A percentile compares a stretch with the other conserved stretches of the same genome.
Conservation (phyloP, 75 land plant genomes). For the Cryptomeria japonica region DNA sequence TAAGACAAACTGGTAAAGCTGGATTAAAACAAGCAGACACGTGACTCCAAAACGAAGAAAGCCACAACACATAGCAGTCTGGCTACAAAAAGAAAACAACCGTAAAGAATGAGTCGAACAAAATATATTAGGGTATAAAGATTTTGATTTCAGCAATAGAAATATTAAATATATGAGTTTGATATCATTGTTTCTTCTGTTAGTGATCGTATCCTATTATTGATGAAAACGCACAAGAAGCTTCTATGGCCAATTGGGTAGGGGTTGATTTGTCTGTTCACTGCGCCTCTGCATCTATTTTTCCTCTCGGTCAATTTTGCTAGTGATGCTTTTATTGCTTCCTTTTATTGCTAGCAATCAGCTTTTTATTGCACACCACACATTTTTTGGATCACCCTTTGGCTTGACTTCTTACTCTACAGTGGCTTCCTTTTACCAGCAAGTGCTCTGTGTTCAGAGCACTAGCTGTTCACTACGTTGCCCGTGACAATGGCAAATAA, state of each 20-base stretch:
- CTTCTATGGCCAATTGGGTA: not conserved
- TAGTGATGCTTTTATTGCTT: conserved; percentile 10
- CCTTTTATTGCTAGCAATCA: not conserved
- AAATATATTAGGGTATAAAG: not conserved
- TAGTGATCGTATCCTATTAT: not conserved
- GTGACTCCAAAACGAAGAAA: no score
- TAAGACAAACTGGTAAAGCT: no score
- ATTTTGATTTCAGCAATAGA: not conserved
- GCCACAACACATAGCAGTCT: no score
- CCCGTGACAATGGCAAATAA: not conserved
- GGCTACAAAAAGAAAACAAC: no score
- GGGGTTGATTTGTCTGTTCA: not conserved
- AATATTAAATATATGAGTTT: not conserved
- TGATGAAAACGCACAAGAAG: not conserved
- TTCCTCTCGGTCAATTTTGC: not conserved
- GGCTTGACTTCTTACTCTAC: not conserved
- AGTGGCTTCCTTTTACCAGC: conserved; percentile 7
- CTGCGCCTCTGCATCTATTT: not conserved
- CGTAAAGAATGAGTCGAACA: not conserved
- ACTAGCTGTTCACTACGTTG: not conserved
- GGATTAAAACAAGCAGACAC: no score
- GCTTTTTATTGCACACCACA: not conserved
- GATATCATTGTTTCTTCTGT: not conserved
- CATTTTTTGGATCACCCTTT: not conserved
- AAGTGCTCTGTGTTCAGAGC: not conserved